Conservation (phyloP, 2,329 filamentous ascomycete species). For the Botrytis hyacinthi region DNA sequence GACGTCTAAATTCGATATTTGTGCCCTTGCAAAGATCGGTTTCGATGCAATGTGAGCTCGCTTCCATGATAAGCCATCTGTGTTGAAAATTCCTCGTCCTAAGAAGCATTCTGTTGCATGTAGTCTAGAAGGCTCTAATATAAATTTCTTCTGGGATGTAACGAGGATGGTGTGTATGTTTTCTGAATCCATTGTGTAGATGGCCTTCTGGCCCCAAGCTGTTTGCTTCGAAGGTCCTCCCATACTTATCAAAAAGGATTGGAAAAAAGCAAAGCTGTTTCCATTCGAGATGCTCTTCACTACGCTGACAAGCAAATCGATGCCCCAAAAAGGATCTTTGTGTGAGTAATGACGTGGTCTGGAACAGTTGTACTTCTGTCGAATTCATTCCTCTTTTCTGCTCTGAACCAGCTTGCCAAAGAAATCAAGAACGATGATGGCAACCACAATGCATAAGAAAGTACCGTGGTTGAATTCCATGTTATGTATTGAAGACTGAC, state of each 20-base stretch:
- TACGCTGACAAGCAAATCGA: neutral
- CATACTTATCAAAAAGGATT: neutral
- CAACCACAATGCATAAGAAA: neutral
- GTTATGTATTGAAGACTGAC: neutral
- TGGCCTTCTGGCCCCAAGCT: neutral
- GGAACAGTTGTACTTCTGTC: neutral
- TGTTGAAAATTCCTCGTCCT: neutral
- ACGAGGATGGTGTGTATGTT: neutral
- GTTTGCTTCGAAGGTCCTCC: neutral
- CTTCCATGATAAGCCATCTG: neutral
- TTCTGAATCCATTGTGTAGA: neutral
- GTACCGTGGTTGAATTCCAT: neutral
- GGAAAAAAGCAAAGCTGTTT: neutral
- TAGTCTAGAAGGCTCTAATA: neutral
- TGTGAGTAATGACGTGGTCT: neutral
- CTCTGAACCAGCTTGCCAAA: neutral
- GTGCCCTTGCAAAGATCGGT: neutral
- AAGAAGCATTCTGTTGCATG: neutral
- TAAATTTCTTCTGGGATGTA: neutral
- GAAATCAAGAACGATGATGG: neutral
- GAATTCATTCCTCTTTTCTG: neutral
- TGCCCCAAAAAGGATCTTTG: neutral
- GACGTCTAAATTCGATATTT: neutral
- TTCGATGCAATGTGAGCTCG: neutral
- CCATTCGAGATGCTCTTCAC: neutral